phyloP scores from a whole-genome alignment of 2,329 filamentous ascomycete genomes.

The Aspergillus piperis region DNA sequence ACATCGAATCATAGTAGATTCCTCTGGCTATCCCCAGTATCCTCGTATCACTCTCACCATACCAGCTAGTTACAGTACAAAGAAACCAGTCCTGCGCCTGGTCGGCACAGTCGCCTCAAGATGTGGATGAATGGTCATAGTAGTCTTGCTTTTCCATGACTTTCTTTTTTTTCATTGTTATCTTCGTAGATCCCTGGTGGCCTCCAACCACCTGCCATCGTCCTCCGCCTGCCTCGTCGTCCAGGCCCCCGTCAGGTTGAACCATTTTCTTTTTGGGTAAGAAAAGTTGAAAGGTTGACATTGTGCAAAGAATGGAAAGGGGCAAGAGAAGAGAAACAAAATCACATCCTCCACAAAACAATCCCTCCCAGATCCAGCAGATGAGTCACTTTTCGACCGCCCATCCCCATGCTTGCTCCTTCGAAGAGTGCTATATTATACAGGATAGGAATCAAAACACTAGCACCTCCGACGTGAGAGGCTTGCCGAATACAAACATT shows the following conservation, averaged over 20 bases:
- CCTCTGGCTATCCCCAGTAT: constrained; percentile 6
- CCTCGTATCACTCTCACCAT: not conserved
- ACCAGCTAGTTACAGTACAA: constrained; percentile 32
- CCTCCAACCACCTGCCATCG: not conserved
- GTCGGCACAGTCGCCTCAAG: constrained; percentile 13
- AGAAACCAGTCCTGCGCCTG: constrained; percentile 20
- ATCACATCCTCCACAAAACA: not conserved
- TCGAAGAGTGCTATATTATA: constrained; percentile 25
- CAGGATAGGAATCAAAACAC: constrained; percentile 21
- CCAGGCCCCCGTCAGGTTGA: constrained; percentile 15
- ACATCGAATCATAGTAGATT: constrained; percentile 19
- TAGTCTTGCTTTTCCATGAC: constrained; percentile 19
- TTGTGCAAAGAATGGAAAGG: constrained; percentile 3
- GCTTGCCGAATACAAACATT: constrained; percentile 18
- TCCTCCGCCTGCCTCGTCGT: constrained; percentile 13
- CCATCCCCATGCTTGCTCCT: constrained; percentile 18
- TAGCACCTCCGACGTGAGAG: constrained; percentile 15
- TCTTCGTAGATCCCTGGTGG: not conserved
- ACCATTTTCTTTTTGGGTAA: constrained; percentile 11
- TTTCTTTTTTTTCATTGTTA: constrained; percentile 9
- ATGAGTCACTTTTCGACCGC: constrained; percentile 25
- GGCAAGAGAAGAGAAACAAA: constrained; percentile 8
- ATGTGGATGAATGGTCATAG: constrained; percentile 15
- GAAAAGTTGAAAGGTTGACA: constrained; percentile 6
- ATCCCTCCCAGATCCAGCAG: constrained; percentile 11